Conservation (phyloP, 192 early-diverging fungal genomes). For the Phlyctochytrium arcticum region DNA sequence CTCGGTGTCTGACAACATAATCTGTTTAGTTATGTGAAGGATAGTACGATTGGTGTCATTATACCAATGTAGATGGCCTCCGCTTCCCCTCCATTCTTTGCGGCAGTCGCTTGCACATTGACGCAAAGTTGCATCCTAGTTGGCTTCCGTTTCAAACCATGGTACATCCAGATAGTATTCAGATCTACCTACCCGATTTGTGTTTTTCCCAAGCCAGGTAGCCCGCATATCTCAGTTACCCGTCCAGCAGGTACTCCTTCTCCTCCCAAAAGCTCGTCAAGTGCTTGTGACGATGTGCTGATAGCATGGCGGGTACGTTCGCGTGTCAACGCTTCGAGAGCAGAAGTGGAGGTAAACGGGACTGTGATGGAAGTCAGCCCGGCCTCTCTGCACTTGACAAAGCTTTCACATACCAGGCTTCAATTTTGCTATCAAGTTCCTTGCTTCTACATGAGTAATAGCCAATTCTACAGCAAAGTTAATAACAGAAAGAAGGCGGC, state of each 20-base stretch:
- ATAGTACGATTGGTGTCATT: neutral
- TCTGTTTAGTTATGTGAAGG: neutral
- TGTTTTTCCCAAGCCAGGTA: constrained; percentile 51
- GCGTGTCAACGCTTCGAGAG: constrained; percentile 25
- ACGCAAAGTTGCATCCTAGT: constrained; percentile 45
- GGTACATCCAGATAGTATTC: neutral
- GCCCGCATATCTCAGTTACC: constrained; percentile 47
- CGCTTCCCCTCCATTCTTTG: constrained; percentile 23
- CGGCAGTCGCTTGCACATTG: constrained; percentile 31
- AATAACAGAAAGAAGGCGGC: too few species aligned
- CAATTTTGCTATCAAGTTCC: neutral
- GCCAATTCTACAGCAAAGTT: neutral
- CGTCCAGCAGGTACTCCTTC: constrained; percentile 35
- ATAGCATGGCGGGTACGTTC: constrained; percentile 26
- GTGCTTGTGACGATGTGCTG: constrained; percentile 28
- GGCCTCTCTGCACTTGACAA: neutral
- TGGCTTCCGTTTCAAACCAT: neutral
- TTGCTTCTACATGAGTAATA: neutral
- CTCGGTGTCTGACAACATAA: constrained; percentile 35
- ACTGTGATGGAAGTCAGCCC: too few species aligned
- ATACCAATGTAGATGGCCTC: constrained; percentile 42
- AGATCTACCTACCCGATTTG: constrained; percentile 43
- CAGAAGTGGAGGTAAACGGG: constrained; percentile 28
- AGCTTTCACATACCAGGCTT: too few species aligned
- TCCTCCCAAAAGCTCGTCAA: constrained; percentile 41